phyloP scores from a whole-genome alignment of 371 early-diverging fungal genomes.

The Globomyces sp. region DNA sequence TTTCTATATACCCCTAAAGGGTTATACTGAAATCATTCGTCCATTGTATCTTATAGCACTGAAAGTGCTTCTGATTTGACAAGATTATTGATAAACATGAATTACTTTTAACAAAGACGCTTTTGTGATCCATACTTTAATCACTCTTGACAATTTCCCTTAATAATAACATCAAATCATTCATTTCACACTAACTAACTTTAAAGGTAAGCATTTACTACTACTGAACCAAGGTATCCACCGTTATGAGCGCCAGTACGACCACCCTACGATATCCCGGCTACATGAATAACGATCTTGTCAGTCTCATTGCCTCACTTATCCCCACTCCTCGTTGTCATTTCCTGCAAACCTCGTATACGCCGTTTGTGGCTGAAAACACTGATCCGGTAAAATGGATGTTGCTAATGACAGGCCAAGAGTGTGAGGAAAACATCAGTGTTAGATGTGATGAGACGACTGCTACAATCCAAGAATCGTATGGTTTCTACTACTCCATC shows the following conservation, averaged over 20 bases:
- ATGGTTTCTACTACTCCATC: slow-evolving; percentile 92
- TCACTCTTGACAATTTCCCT: no score
- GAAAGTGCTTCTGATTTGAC: no score
- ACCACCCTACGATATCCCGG: slow-evolving; percentile 98
- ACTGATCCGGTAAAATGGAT: slow-evolving; percentile 72
- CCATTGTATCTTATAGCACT: no score
- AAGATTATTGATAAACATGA: no score
- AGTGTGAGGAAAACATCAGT: slow-evolving; percentile 95
- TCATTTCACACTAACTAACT: no score
- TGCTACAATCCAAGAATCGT: slow-evolving; percentile 93
- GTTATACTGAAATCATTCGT: no score
- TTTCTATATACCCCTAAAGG: no score
- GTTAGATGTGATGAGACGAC: slow-evolving; percentile 95
- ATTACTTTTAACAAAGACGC: no score
- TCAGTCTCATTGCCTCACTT: slow-evolving; percentile 89
- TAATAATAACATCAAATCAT: no score
- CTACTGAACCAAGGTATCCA: slow-evolving; percentile 67
- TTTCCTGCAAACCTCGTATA: slow-evolving; percentile 95
- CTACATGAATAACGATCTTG: slow-evolving; percentile 98
- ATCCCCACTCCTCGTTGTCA: slow-evolving; percentile 97
- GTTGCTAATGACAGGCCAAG: slow-evolving; percentile 49
- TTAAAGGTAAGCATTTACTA: not conserved
- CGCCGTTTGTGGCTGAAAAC: slow-evolving; percentile 96
- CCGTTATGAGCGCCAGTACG: slow-evolving; percentile 98
- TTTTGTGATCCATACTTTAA: no score